These are phyloP conservation scores for Prunus padus DNA, from an alignment of 306 rosid genomes.

Conservation along the genomic window DNA sequence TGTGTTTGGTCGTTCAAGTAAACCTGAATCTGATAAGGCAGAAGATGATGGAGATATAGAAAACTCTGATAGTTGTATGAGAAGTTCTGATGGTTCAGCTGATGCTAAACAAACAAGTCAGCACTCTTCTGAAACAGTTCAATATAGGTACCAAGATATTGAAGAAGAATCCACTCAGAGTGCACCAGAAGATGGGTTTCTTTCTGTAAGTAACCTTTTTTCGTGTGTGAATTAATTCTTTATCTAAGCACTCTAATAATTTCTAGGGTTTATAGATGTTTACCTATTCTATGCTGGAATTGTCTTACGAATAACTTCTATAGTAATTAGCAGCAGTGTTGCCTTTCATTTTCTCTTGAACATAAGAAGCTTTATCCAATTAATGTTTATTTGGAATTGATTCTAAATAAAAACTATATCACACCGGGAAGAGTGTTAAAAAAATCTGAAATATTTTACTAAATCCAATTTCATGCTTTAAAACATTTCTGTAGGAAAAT, in stretches of 20 bases:
- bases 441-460: neutral
- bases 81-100: conserved; percentile 45
- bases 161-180: conserved; percentile 43
- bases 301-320: neutral
- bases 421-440: neutral
- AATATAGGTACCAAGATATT: conserved; percentile 35
- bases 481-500: conserved; percentile 33
- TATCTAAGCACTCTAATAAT: neutral
- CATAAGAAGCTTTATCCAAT: neutral
- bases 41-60: conserved; percentile 35
- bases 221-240: neutral
- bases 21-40: conserved; percentile 33
- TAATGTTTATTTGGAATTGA: neutral
- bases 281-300: neutral
- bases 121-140: conserved; percentile 36
- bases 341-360: neutral
- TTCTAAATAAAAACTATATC: neutral
- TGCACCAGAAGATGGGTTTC: conserved; percentile 27
- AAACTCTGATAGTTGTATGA: conserved; percentile 25
- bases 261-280: neutral
- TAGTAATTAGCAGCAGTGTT: neutral
- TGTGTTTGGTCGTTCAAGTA: conserved; percentile 41
- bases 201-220: conserved; percentile 41
- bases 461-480: neutral
- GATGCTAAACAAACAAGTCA: conserved; percentile 36